Base-by-base conservation (phyloP, 1,139 yeast species). In the Scheffersomyces illinoinensis region DNA sequence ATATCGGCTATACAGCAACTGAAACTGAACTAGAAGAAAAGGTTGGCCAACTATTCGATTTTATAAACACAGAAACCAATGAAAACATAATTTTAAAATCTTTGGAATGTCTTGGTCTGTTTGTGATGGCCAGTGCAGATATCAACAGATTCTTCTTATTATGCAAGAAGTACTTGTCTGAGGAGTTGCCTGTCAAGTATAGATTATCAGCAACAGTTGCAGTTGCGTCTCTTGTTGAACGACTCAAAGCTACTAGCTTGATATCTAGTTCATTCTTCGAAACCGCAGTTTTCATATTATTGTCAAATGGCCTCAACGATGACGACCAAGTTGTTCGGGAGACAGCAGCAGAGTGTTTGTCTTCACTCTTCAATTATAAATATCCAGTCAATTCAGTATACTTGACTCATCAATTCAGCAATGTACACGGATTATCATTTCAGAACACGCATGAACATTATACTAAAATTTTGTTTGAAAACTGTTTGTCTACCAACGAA, bases 301-400 rank as follows among this genome's bases (percentile, higher is more conserved):
- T 64, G 12, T 52, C 57, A 20, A 48, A 53, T 18, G 82, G 77
- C 60, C 69, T 88, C 18, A 76, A 79, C 56, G 96, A 90, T 69
- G 95, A 89, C 66, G 91, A 88, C 62, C 81, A 77, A 8, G 81
- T 75, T 10, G 74, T 86, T 14, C 73, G 90, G 64, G 61, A 64
- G 1, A 33, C 67, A 3, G 78, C 85, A 0, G 72, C 86, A 0
- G 52, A 62, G 2, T 73, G 71, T 57, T 62, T 83, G 17, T 70
- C 76, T 3, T n/a, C 55, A 20, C 60, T 68, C 14, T 63, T 77
- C 26, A 62, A 61, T 0, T 59, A 69, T 3, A 59, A 63, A 6
- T 64, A 66, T 18, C 54, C 71, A 8, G 7, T 70, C 75, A 39
- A 65, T 68, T 17, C 74, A 68, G 57, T 70, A 71, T 51, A 81